Base-by-base conservation (phyloP, 2,329 filamentous ascomycete genomes). In the Pestalotiopsis sp. region DNA sequence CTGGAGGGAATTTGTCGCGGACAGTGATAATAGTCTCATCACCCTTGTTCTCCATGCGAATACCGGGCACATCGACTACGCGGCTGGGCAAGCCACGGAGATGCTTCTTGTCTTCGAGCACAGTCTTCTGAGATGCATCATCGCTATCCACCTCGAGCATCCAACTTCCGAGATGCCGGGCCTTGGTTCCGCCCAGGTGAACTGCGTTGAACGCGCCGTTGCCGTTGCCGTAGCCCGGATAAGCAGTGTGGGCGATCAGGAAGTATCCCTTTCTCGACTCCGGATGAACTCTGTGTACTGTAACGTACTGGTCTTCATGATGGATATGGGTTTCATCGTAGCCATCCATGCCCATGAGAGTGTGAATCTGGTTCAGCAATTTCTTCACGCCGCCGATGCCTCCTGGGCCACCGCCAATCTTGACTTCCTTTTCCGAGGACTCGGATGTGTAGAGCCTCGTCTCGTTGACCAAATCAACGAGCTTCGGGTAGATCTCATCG, bases 311-410 rank as follows among this genome's bases (percentile, higher is more conserved):
- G 67, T 93, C 92, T 72, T 98, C 95, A 78, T 99, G 96, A 77
- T 99, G 95, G 66, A 99, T 94, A 76, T 98, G 95, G 7, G 94
- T 97, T 80, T 99, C 96, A 67, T 95, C 92, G 77, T 97, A 99
- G 23, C 92, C 93, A 72, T 98, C 94, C 76, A 94, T 93, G 71
- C 96, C 96, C 96, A 99, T 98, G 71, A 95, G 87, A 7, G 91
- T 94, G 79, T 99, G 97, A 64, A 99, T 95, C 76, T 95, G 91
- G 79, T 99, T 99, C 70, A 99, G 85, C 11, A 98, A 86, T 78
- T 95, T 97, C 85, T 97, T 97, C 77, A 98, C 87, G 38, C 92
- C 91, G 49, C 93, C 95, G 73, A 98, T 98, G 11, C 96, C 96
- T 66, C 91, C 91, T 73, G 92, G 90, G n/a, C 90, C 90, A 69